Conservation (phyloP, 2,329 filamentous ascomycete genomes). For the Colletotrichum australisinense region DNA sequence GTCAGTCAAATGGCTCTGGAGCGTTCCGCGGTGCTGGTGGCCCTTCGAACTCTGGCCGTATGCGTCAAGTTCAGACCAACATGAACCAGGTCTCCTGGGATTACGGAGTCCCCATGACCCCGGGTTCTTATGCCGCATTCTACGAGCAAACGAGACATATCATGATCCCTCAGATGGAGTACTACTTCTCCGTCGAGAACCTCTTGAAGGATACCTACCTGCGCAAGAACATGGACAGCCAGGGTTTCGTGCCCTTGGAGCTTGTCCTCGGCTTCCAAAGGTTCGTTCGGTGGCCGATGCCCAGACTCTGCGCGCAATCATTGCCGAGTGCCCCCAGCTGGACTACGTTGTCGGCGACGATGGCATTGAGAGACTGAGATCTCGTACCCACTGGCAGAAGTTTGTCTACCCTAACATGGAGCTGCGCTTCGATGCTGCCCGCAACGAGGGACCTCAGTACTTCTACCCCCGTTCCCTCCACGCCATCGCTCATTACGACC, state of each 20-base stretch:
- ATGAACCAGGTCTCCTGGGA: conserved; percentile 48
- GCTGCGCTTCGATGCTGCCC: conserved; percentile 78
- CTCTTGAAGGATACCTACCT: conserved; percentile 93
- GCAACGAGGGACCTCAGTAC: conserved; percentile 73
- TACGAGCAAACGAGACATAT: conserved; percentile 24
- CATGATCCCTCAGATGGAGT: conserved; percentile 74
- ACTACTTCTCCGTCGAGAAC: conserved; percentile 98
- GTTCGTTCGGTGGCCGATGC: conserved; percentile 72
- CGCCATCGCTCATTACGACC: conserved; percentile 40
- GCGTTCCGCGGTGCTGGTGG: conserved; percentile 24
- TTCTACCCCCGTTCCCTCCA: conserved; percentile 44
- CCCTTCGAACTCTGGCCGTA: conserved; percentile 40
- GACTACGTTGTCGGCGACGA: conserved; percentile 83
- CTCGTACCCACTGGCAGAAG: conserved; percentile 79
- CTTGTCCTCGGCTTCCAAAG: conserved; percentile 90
- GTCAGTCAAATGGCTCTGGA: conserved; percentile 25
- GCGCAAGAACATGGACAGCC: conserved; percentile 91
- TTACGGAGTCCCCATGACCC: conserved; percentile 46
- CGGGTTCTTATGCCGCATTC: conserved; percentile 9
- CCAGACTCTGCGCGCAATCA: conserved; percentile 56
- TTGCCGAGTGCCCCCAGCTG: conserved; percentile 76
- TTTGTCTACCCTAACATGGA: conserved; percentile 80
- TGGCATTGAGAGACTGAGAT: conserved; percentile 81
- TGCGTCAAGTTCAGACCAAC: conserved; percentile 51
- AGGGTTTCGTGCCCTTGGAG: conserved; percentile 87